Base-by-base conservation (phyloP, 2,329 filamentous ascomycete species). In the Calonectria montana region DNA sequence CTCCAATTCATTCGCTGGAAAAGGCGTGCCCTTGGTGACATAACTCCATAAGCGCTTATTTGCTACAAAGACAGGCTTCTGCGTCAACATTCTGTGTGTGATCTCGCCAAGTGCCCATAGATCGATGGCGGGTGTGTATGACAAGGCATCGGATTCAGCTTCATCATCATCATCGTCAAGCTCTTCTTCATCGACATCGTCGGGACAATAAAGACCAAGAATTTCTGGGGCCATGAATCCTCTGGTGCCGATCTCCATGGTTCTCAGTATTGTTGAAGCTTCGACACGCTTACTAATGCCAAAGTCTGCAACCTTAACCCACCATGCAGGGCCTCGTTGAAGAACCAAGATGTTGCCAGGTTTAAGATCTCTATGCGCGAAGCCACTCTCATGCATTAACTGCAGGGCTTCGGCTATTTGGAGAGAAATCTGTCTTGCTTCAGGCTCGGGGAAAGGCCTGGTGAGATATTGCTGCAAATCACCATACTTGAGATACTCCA, bases 361-460 rank as follows among this genome's bases (percentile, higher is more conserved):
- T 16, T 73, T 73, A 6, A 73, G 48, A 23, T 73, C 70, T 7
- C 70, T 45, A 15, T 73, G 70, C 4, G 67, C 67, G 21, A 73
- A 73, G 29, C 55, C 63, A 6, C 37, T 66, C 13, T 50, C 64
- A 23, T 73, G 71, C 71, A 73, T 73, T 12, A 67, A 25, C 21
- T 61, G 25, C 8, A 73, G 31, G 16, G 57, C 71, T 35, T 66
- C 57, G 16, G 59, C 53, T 6, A 73, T 45, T 25, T 73, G 71
- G 1, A 41, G 21, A 8, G 39, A 7, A n/a, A 73, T 65, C 10
- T 57, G 39, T 16, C 31, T 55, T 39, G 45, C 57, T 8, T 64
- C 67, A 2, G 35, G 37, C 23, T 73, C 71, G 1, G 67, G 45
- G 9, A 73, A 66, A 2, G 63, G 53, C 15, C 47, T 55, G 5